Conservation (phyloP, 352 stramenopile species). For the Thalassiosira livingstoniorum region DNA sequence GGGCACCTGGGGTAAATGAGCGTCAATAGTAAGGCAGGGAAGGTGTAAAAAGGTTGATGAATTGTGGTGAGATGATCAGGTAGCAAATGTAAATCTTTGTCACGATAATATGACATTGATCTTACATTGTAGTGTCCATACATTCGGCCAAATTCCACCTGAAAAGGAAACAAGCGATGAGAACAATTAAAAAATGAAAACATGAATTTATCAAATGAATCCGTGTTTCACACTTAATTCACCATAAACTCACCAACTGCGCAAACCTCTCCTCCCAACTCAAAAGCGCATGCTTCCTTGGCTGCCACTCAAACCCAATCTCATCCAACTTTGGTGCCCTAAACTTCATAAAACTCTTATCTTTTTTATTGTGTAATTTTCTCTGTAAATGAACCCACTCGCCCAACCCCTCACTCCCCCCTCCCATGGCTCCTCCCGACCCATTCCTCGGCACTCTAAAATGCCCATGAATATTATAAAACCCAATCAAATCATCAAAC, state of each 20-base stretch:
- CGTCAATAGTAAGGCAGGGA: too few species aligned
- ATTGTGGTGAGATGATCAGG: too few species aligned
- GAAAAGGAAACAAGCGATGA: not conserved
- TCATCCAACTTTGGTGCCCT: conserved; percentile 22
- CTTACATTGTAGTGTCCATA: conserved; percentile 53
- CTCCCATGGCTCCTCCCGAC: conserved; percentile 30
- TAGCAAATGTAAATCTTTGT: too few species aligned
- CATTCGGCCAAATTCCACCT: conserved; percentile 26
- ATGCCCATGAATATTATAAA: conserved; percentile 19
- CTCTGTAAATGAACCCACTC: conserved; percentile 58
- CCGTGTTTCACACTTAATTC: not conserved
- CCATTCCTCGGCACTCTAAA: conserved; percentile 36
- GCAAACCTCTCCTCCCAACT: conserved; percentile 53
- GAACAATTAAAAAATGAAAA: not conserved
- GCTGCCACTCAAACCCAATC: conserved; percentile 54
- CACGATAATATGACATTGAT: too few species aligned
- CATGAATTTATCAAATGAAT: not conserved
- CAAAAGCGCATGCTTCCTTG: conserved; percentile 28
- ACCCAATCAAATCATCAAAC: conserved; percentile 53
- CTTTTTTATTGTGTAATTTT: conserved; percentile 51
- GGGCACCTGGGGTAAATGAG: too few species aligned
- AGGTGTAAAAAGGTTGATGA: too few species aligned
- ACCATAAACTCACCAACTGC: conserved; percentile 29
- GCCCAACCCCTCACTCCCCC: conserved; percentile 41
- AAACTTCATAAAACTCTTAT: conserved; percentile 53